Evolutionary conservation across 805 yeast genomes (phyloP), one percentile per base, ranked within the genome.

Genomic region (Kluyveromyces aestuarii): DNA sequence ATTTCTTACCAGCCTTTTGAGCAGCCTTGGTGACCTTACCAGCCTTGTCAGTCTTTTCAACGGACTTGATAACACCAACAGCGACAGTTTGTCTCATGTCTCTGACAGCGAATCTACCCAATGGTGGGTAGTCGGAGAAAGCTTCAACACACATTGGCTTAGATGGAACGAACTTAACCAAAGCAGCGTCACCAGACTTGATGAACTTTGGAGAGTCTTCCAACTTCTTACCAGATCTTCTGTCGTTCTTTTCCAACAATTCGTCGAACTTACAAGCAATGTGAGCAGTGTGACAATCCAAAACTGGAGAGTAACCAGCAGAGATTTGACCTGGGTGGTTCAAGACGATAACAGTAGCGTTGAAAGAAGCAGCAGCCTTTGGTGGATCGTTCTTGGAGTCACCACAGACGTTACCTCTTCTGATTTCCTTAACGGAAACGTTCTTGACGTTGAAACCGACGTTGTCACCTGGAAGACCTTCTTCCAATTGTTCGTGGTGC

Each of bases 71-170:
- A 72, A 90, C 96, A 87, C 97, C 97, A 72, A 90, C 97, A 73
- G 97, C 97, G 69, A 90, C 97, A 67, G 97, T 90, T 80, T 89
- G 96, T 86, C 97, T 87, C 97, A 89, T 89, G 79, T 89, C 97
- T 86, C 97, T 90, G 82, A 89, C 96, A 73, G 91, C 91, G 77
- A 91, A 79, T 84, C 98, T 89, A 77, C 96, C 93, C 74, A 91
- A 76, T 77, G 95, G 96, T 72, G 91, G 96, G 83, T 91, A 89
- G 70, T 88, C 93, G 69, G 82, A 76, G 83, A 82, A 91, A 63
- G 91, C 80, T 77, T 91, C 96, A 61, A 90, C 95, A 75, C 96
- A 90, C 78, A 91, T 80, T 67, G 96, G 90, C 80, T 86, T 89
- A 66, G 86, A 72, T 63, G 91, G 85, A 65, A 88, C 82, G 77